Conservation (phyloP, 2,329 filamentous ascomycete species). For the Claviceps paspali region DNA sequence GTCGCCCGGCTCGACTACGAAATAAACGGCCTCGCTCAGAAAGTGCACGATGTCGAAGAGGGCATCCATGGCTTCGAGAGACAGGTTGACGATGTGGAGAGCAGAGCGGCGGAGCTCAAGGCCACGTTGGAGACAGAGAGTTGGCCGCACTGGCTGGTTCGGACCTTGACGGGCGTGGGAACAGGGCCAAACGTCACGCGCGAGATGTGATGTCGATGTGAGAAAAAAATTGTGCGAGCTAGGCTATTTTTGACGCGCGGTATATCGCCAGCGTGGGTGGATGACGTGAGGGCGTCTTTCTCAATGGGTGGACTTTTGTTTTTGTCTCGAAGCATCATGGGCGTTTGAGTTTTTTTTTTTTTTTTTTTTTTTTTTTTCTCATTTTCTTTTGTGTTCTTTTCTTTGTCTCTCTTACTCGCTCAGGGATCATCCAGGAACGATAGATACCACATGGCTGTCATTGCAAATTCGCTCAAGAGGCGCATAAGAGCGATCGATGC, state of each 20-base stretch:
- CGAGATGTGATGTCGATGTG: slow-evolving; percentile 9
- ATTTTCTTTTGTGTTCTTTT: not conserved
- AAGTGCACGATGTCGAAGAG: slow-evolving; percentile 77
- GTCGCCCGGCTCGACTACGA: slow-evolving; percentile 86
- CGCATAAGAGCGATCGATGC: not conserved
- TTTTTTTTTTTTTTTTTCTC: not conserved
- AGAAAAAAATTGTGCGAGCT: too few relatives aligned
- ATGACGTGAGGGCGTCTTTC: not conserved
- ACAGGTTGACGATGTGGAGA: slow-evolving; percentile 59
- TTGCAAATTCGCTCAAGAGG: not conserved
- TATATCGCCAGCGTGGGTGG: not conserved
- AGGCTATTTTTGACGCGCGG: not conserved
- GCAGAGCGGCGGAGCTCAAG: slow-evolving; percentile 46
- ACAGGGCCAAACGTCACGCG: slow-evolving; percentile 41
- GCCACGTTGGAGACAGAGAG: slow-evolving; percentile 46
- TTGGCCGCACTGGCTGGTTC: slow-evolving; percentile 48
- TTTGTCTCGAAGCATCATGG: not conserved
- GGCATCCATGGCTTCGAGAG: slow-evolving; percentile 65
- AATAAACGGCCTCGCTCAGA: slow-evolving; percentile 61
- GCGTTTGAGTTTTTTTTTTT: not conserved
- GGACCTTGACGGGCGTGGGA: slow-evolving; percentile 44
- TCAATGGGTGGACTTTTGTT: not conserved
- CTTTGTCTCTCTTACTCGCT: too few relatives aligned
- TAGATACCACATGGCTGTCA: not conserved
- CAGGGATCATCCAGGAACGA: too few relatives aligned